Evolutionary conservation across 352 stramenopile species (phyloP), one percentile per base, ranked within the genome.

Genomic region (Globisporangium carolinianum): DNA sequence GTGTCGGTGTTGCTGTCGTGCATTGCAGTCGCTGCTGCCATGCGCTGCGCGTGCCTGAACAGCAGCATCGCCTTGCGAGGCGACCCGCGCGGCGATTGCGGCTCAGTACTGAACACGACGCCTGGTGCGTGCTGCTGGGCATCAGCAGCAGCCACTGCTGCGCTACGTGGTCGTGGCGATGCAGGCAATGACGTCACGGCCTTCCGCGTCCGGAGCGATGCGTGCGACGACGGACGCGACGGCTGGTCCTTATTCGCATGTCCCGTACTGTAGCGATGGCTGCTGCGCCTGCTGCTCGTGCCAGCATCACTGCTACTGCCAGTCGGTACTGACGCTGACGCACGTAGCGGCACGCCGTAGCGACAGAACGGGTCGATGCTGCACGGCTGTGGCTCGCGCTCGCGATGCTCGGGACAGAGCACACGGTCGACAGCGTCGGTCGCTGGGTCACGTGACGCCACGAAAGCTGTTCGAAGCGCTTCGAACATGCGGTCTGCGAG

Each of bases 11-110:
- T 49, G 14, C n/a, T 17, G 15, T 35, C n/a, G 15, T 24, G 14
- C 1, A 6, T 35, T 41, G 12, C 5, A 6, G 18, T n/a, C 12
- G 9, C 24, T 48, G 32, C 41, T 12, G 65, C 66, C 15, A 71
- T 53, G 32, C 47, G 60, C 15, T 61, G 57, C 1, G 61, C 61
- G 8, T 41, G 65, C 53, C 72, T 75, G 35, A 80, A 61, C 1
- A 71, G 42, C 47, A 53, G 52, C n/a, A 79, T 59, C 10, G 56
- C 55, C 55, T 79, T 85, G 4, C 75, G 55, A 6, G 76, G 78
- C 2, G 74, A 85, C 1, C 55, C 43, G 0, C 52, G 54, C 9
- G 51, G 49, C 1, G 53, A 41, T 8, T 32, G 24, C 39, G 60
- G 15, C 1, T 49, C 51, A 1, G 66, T 67, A 39, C 60, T 70